Evolutionary conservation across 2,329 filamentous ascomycete genomes (phyloP).

Genomic region (Hypoxylon sp.): DNA sequence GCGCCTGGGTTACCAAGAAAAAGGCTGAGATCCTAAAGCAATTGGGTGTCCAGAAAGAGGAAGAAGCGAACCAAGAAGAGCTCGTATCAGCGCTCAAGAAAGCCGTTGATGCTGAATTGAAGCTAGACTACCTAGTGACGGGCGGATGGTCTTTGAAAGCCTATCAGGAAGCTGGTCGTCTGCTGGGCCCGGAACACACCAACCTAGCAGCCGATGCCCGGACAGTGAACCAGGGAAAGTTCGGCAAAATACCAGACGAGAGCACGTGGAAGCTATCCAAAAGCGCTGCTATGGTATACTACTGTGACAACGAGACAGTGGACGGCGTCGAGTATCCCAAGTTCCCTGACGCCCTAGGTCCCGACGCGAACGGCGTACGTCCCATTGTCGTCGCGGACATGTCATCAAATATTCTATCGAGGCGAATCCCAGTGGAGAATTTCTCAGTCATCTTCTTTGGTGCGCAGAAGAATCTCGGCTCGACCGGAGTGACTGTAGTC

Average conservation of each 20-base stretch:
- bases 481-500: constrained; percentile 86
- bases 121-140: constrained; percentile 90
- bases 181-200: constrained; percentile 82
- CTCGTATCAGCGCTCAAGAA: constrained; percentile 71
- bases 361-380: constrained; percentile 69
- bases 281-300: constrained; percentile 82
- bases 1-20: constrained; percentile 82
- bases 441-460: constrained; percentile 91
- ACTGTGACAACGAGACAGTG: constrained; percentile 93
- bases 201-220: constrained; percentile 81
- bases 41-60: constrained; percentile 59
- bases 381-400: constrained; percentile 91
- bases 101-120: constrained; percentile 76
- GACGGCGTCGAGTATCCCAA: constrained; percentile 90
- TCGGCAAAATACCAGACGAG: constrained; percentile 84
- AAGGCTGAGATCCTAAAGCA: constrained; percentile 70
- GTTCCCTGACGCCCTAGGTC: constrained; percentile 73
- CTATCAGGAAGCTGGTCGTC: constrained; percentile 81
- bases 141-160: constrained; percentile 94
- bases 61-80: constrained; percentile 65
- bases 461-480: constrained; percentile 94
- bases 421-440: constrained; percentile 80
- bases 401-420: constrained; percentile 91
- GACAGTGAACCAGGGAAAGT: constrained; percentile 80
- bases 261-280: constrained; percentile 80